A percentile compares a stretch with the other conserved stretches of the same genome.
Conservation (phyloP, 148 eudicot species). For the Amaranthus palmeri region DNA sequence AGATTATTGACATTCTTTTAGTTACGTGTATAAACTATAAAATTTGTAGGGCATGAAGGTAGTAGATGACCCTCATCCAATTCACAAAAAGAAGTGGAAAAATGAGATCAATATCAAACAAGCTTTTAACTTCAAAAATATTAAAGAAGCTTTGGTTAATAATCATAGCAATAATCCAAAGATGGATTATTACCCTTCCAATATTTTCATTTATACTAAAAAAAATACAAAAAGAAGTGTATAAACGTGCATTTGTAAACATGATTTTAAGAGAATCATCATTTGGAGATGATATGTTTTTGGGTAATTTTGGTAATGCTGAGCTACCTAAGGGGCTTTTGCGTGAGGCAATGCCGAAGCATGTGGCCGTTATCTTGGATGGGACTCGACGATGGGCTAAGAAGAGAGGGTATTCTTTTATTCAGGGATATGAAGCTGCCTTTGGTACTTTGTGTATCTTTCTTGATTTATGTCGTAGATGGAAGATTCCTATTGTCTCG, state of each 20-base stretch:
- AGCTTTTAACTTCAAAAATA: not conserved
- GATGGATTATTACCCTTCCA: not conserved
- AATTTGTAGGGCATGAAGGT: too few species aligned
- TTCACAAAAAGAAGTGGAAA: too few species aligned
- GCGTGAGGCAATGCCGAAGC: conserved; percentile 41
- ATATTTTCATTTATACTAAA: not conserved
- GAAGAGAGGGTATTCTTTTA: conserved; percentile 12
- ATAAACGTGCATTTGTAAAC: not conserved
- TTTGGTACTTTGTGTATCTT: not conserved
- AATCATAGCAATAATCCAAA: conserved; percentile 7
- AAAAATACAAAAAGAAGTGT: not conserved
- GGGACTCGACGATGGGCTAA: conserved; percentile 51
- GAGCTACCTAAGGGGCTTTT: conserved; percentile 27
- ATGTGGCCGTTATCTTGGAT: conserved; percentile 41
- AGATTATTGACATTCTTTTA: too few species aligned
- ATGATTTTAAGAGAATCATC: not conserved
- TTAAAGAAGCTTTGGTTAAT: not conserved
- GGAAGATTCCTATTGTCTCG: conserved; percentile 15
- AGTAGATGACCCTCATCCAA: too few species aligned
- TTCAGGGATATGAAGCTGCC: conserved; percentile 14
- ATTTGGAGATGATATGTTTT: not conserved
- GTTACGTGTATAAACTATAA: too few species aligned
- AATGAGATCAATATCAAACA: too few species aligned
- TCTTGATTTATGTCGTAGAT: not conserved
- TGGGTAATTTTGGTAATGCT: not conserved